Conservation (phyloP, 2,329 filamentous ascomycete species). For the Apiospora aurea region DNA sequence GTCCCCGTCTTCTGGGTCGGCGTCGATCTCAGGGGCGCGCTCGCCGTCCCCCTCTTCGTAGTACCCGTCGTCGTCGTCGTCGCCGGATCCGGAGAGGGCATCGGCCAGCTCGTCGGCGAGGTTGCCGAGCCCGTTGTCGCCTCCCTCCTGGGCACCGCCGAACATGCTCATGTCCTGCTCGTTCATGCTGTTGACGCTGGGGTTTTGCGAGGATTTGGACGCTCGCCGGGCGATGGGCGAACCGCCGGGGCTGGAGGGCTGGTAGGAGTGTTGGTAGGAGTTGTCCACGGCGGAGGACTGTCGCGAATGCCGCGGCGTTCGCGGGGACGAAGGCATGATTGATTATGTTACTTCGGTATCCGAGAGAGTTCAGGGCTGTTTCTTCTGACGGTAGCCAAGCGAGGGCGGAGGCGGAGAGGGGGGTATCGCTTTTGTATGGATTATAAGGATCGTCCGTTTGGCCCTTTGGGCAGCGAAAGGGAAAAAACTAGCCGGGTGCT, state of each 20-base stretch:
- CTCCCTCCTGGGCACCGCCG: conserved; percentile 45
- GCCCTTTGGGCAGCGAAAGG: conserved; percentile 5
- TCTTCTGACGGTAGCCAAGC: conserved; percentile 10
- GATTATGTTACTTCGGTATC: conserved; percentile 3
- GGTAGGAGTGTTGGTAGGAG: conserved; percentile 36
- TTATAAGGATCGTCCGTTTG: conserved; percentile 15
- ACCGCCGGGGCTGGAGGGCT: conserved; percentile 46
- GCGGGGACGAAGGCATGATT: conserved; percentile 56
- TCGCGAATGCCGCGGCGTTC: conserved; percentile 66
- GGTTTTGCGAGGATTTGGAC: conserved; percentile 61
- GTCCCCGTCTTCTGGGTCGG: conserved; percentile 40
- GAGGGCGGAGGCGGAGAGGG: neutral
- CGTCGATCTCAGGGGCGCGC: conserved; percentile 46
- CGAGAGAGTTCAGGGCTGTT: neutral
- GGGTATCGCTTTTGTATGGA: conserved; percentile 10
- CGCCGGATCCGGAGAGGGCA: conserved; percentile 69
- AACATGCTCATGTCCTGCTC: conserved; percentile 58
- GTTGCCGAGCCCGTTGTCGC: conserved; percentile 71
- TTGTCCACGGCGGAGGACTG: conserved; percentile 61
- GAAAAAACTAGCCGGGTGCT: conserved; percentile 1
- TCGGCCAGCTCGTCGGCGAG: conserved; percentile 83
- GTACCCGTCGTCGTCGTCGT: conserved; percentile 36
- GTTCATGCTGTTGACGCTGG: conserved; percentile 49
- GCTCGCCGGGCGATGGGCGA: conserved; percentile 56
- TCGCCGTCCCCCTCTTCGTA: conserved; percentile 48